Evolutionary conservation across 495 filamentous ascomycete species (phyloP), one percentile per base, ranked within the genome.

Genomic region (Xylaria telfairii): DNA sequence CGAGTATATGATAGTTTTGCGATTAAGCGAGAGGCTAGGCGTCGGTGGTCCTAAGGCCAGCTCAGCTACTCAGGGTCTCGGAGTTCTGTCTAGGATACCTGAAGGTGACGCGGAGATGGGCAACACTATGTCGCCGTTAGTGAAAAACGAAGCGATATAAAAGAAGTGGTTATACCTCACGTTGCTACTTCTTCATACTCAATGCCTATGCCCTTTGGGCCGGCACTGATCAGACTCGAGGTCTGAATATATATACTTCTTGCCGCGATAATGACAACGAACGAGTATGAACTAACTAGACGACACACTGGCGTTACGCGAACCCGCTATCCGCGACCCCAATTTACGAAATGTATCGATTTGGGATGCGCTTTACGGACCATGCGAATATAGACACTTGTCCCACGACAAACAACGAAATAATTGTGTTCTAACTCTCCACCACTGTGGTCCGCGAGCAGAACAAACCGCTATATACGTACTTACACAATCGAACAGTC

Each of bases 11-110:
- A 89, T 90, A 41, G 91, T 99, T 62, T 87, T 92, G 9, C 95
- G 93, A 73, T 81, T 98, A 73, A 95, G 95, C 78, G 92, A 97
- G 79, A 94, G 94, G 77, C 86, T 98, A n/a, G 90, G 91, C 7
- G 71, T 79, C 96, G 76, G 73, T 12, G 70, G 75, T 2, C 74
- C 73, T 0, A 82, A 86, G 42, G 80, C 84, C 15, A 82, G 85
- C 24, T 79, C 92, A 19, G 74, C 76, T n/a, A 74, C 74, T 8
- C 81, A 82, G 21, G 81, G 81, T 10, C 87, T 92, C 30, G 91
- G 92, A 3, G 91, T 91, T 0, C 82, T 95, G 60, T 87, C 90
- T 67, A 84, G 88, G 26, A 92, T 94, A 74, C 85, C 87, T 19
- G 89, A 90, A 76, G 83, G 85, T 32, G 89, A 90, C 62, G 81